Evolutionary conservation across 306 rosid genomes (phyloP), one percentile per base, ranked within the genome.

Genomic region (Trifolium dubium): DNA sequence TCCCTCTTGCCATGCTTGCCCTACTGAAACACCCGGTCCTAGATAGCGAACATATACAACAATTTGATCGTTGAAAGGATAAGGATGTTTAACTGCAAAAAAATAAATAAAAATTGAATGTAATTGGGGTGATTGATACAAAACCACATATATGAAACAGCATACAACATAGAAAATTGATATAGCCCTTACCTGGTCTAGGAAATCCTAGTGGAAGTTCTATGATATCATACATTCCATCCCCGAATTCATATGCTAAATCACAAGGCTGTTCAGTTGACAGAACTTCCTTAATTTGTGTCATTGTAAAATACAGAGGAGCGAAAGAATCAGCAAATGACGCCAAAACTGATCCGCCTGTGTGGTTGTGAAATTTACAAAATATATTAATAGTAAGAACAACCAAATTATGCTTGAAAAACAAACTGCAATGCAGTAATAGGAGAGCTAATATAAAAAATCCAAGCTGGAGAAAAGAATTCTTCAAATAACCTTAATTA

Each of bases 1-100:
- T 65, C 98, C 98, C 77, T 93, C 97, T 69, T 93, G 97, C 98
- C 98, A 93, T 67, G 93, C 97, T 81, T 93, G 98, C 64, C 88
- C 97, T 19, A 90, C 86, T 2, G 74, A 82, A 70, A 93, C 89
- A 46, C 96, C 93, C 1, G 96, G 96, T 53, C 92, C 97, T 35
- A 93, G 61, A 79, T 74, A 54, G 30, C 91, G 93, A 65, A 89
- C 78, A 39, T 93, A 93, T 44, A 90, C 78, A 35, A 93, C 86
- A 75, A 90, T 66, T 64, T 89, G 96, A 76, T 90, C 90, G 76
- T 85, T 83, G 87, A 92, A 86, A 64, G 98, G 97, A 72, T 89
- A 88, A 5, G 69, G 88, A 82, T 90, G 98, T 72, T 81, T 90
- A 39, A 64, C 98, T 89, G 88, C 77, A 83, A 67, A 84, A 84